Evolutionary conservation across 495 filamentous ascomycete genomes (phyloP).

Genomic region (Oleoguttula mirabilis): DNA sequence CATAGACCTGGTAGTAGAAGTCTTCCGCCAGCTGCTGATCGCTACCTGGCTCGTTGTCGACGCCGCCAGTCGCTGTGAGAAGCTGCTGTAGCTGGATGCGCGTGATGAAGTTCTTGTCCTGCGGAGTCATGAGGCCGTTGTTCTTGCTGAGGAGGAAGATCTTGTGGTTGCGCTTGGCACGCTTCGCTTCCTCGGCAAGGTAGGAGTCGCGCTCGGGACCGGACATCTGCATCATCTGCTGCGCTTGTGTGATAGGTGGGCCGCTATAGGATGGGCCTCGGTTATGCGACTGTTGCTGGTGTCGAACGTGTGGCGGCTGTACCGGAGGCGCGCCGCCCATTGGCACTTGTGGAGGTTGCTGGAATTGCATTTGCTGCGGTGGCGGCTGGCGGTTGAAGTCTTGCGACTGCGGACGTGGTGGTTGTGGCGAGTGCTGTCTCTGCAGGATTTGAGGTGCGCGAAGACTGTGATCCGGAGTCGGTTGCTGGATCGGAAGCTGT

Average conservation of each 20-base stretch:
- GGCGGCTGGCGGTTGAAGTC: constrained; percentile 29
- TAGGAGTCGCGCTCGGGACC: constrained; percentile 68
- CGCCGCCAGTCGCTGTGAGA: constrained; percentile 77
- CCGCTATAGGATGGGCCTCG: constrained; percentile 30
- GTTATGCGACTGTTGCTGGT: constrained; percentile 18
- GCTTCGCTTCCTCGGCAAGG: constrained; percentile 79
- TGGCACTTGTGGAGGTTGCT: constrained; percentile 36
- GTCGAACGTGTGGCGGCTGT: constrained; percentile 19
- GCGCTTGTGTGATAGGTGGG: constrained; percentile 52
- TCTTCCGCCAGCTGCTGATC: constrained; percentile 77
- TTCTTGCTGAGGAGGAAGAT: constrained; percentile 86
- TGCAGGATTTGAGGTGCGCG: constrained; percentile 40
- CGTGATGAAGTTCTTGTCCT: constrained; percentile 99
- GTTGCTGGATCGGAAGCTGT: constrained; percentile 10
- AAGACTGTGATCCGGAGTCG: constrained; percentile 15
- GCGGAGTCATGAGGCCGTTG: constrained; percentile 96
- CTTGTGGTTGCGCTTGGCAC: constrained; percentile 96
- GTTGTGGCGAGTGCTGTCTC: constrained; percentile 31
- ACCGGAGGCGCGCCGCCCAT: constrained; percentile 17
- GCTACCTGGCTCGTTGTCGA: constrained; percentile 56
- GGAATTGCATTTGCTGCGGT: constrained; percentile 37
- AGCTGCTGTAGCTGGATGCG: constrained; percentile 95
- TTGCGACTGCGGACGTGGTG: constrained; percentile 20
- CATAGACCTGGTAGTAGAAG: constrained; percentile 97
- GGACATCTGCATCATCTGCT: constrained; percentile 65